These are phyloP conservation scores for Neonothopanus nambi DNA, from an alignment of 1,284 basidiomycete genomes.

Conservation along the genomic window DNA sequence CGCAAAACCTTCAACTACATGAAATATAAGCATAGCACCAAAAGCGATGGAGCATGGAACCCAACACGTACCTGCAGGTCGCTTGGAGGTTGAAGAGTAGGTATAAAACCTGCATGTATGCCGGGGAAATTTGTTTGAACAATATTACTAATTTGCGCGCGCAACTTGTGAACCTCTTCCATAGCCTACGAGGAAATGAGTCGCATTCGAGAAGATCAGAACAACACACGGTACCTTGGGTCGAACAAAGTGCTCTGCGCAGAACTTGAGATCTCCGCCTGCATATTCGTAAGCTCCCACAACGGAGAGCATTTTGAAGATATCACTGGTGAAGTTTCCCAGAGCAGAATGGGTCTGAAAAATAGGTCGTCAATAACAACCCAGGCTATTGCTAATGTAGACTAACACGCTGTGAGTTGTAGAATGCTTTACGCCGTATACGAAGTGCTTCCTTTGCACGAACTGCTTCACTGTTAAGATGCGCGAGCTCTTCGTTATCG, in stretches of 20 bases:
- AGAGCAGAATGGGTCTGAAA: conserved; percentile 74
- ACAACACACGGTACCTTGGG: conserved; percentile 61
- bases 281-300: conserved; percentile 96
- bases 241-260: conserved; percentile 88
- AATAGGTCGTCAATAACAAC: conserved; percentile 8
- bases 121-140: conserved; percentile 72
- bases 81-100: conserved; percentile 70
- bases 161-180: conserved; percentile 99
- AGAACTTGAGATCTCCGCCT: conserved; percentile 80
- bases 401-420: conserved; percentile 74
- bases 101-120: conserved; percentile 56
- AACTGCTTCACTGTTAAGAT: conserved; percentile 60
- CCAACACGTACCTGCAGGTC: conserved; percentile 62
- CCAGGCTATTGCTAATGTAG: too few relatives aligned
- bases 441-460: conserved; percentile 71
- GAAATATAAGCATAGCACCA: conserved; percentile 2
- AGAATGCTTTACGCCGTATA: conserved; percentile 72
- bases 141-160: conserved; percentile 85
- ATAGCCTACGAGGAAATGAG: conserved; percentile 68
- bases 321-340: conserved; percentile 85
- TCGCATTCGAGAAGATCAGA: neutral
- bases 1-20: conserved; percentile 85
- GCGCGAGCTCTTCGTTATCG: conserved; percentile 43
- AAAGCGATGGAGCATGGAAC: neutral
- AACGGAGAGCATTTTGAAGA: conserved; percentile 87